These are phyloP conservation scores for Dryas integrifolia DNA, from an alignment of 331 rosid species.

Conservation along the genomic window DNA sequence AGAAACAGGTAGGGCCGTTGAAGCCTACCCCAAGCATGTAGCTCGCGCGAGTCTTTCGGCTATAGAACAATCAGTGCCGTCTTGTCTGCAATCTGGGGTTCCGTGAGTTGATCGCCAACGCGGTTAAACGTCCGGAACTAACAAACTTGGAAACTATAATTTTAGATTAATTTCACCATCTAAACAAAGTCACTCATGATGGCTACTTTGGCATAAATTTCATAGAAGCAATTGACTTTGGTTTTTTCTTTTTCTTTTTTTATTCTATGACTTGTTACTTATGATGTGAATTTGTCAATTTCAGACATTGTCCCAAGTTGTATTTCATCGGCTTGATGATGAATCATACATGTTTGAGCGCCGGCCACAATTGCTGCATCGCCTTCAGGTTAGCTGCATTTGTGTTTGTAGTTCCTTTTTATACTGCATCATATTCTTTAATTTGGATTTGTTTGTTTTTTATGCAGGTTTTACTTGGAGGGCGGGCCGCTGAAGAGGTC, in stretches of 20 bases:
- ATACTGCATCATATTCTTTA: slow-evolving; percentile 18
- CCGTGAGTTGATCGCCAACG: too few species aligned
- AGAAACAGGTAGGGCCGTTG: too few species aligned
- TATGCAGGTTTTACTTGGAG: slow-evolving; percentile 84
- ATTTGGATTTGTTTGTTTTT: background rate
- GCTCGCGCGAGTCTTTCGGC: too few species aligned
- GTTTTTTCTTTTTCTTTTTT: background rate
- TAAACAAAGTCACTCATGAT: background rate
- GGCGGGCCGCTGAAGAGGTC: slow-evolving; percentile 97
- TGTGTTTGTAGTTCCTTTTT: slow-evolving; percentile 1
- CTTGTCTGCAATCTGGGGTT: too few species aligned
- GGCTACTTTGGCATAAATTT: slow-evolving; percentile 7
- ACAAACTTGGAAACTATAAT: background rate
- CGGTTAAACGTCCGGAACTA: too few species aligned
- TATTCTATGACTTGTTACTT: background rate
- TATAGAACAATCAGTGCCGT: too few species aligned
- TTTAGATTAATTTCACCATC: background rate
- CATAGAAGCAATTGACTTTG: slow-evolving; percentile 12
- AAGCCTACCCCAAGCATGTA: too few species aligned
- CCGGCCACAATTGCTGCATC: slow-evolving; percentile 80
- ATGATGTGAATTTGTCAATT: slow-evolving; percentile 19
- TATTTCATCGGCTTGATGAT: slow-evolving; percentile 86
- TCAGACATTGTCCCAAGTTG: slow-evolving; percentile 89
- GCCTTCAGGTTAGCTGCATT: slow-evolving; percentile 58
- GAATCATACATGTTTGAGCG: slow-evolving; percentile 92